Conservation (phyloP, 164 flowering plant genomes). For the Chimonanthus salicifolius region DNA sequence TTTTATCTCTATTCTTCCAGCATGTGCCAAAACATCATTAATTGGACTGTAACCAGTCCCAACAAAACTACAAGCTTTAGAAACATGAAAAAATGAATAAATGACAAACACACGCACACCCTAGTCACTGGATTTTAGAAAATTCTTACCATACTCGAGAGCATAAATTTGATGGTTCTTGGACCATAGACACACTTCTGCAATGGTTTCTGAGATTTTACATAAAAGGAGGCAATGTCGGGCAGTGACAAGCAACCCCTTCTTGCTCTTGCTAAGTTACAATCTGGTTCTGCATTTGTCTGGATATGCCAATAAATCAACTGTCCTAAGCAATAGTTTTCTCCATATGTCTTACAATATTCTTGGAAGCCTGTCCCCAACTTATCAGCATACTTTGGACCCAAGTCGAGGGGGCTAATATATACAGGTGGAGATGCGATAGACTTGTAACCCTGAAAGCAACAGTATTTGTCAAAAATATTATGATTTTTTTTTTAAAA, state of each 20-base stretch:
- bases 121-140: background rate
- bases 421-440: slow-evolving; percentile 89
- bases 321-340: slow-evolving; percentile 94
- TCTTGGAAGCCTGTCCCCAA: slow-evolving; percentile 66
- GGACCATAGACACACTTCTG: slow-evolving; percentile 77
- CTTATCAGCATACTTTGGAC: slow-evolving; percentile 76
- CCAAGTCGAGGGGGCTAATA: slow-evolving; percentile 90
- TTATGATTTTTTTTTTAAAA: background rate
- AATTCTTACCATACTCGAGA: slow-evolving; percentile 71
- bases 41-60: background rate
- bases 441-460: slow-evolving; percentile 66
- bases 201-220: slow-evolving; percentile 67
- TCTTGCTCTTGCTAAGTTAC: slow-evolving; percentile 52
- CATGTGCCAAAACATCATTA: background rate
- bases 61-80: too few relatives aligned
- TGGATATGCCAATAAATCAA: slow-evolving; percentile 90
- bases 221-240: slow-evolving; percentile 77
- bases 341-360: slow-evolving; percentile 86
- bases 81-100: background rate
- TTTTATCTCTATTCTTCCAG: background rate
- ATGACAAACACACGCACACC: background rate
- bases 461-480: slow-evolving; percentile 8
- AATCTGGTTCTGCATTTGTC: slow-evolving; percentile 75
- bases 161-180: slow-evolving; percentile 63
- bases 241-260: slow-evolving; percentile 91